Percentiles rank a stretch among this genome's conserved stretches.
Conservation (phyloP, 2,329 filamentous ascomycete species). For the Trichoderma sp. region DNA sequence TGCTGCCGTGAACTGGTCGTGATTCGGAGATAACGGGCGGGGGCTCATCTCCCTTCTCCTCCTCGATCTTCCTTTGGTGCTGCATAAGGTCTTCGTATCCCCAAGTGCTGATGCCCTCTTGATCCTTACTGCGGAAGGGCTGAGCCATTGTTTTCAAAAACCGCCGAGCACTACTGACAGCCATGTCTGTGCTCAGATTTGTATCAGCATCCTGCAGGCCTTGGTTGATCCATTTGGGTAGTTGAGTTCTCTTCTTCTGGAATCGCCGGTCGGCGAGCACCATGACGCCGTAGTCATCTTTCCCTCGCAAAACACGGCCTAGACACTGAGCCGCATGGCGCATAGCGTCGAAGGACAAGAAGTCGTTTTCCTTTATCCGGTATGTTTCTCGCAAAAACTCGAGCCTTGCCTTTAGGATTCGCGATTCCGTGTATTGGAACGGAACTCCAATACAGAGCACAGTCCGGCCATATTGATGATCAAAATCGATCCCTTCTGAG, state of each 20-base stretch:
- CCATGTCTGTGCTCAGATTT: slow-evolving; percentile 94
- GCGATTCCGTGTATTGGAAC: slow-evolving; percentile 97
- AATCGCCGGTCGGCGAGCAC: slow-evolving; percentile 92
- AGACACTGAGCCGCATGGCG: slow-evolving; percentile 96
- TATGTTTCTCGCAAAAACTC: slow-evolving; percentile 98
- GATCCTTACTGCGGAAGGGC: slow-evolving; percentile 76
- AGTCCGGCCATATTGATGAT: slow-evolving; percentile 95
- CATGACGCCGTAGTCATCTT: slow-evolving; percentile 99
- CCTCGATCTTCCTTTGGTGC: slow-evolving; percentile 72
- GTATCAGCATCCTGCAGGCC: slow-evolving; percentile 80
- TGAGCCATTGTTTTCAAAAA: slow-evolving; percentile 92
- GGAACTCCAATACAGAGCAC: slow-evolving; percentile 96
- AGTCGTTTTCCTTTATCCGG: slow-evolving; percentile 94
- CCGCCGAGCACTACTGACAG: slow-evolving; percentile 80
- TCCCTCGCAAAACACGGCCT: slow-evolving; percentile 88
- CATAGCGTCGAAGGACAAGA: slow-evolving; percentile 98
- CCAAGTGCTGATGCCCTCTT: slow-evolving; percentile 94
- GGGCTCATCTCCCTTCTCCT: slow-evolving; percentile 60
- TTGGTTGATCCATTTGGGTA: slow-evolving; percentile 96
- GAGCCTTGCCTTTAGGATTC: slow-evolving; percentile 90
- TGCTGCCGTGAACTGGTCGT: background rate
- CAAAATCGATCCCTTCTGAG: slow-evolving; percentile 97
- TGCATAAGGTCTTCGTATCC: slow-evolving; percentile 71
- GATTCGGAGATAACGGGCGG: slow-evolving; percentile 31
- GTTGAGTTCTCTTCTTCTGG: slow-evolving; percentile 81